Conservation (phyloP, 129 eudicot genomes). For the Solidago caesia region DNA sequence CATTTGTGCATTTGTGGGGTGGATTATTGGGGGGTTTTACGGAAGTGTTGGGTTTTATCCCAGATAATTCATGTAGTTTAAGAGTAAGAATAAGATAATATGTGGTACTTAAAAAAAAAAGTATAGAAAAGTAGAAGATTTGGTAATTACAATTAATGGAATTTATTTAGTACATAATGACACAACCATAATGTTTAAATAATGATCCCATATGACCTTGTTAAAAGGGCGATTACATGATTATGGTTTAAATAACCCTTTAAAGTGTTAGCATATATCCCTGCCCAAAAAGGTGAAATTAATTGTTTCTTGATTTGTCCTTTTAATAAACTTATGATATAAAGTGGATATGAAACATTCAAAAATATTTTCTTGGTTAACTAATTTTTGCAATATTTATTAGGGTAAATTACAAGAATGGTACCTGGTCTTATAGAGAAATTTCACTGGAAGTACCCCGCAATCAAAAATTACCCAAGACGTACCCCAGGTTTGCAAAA, state of each 20-base stretch:
- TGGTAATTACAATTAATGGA: neutral
- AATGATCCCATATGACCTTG: conserved; percentile 8
- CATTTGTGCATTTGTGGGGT: too few relatives aligned
- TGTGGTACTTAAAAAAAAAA: too few relatives aligned
- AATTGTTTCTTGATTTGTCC: neutral
- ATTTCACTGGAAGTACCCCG: too few relatives aligned
- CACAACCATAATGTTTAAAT: conserved; percentile 17
- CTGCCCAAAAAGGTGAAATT: neutral
- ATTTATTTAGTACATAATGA: neutral
- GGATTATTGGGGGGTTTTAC: too few relatives aligned
- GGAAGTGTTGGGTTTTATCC: too few relatives aligned
- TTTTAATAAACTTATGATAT: neutral
- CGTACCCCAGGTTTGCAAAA: too few relatives aligned
- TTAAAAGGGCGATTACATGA: conserved; percentile 1
- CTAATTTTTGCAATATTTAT: too few relatives aligned
- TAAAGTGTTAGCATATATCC: neutral
- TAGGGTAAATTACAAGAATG: neutral
- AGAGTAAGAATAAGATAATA: too few relatives aligned
- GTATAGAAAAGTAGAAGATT: too few relatives aligned
- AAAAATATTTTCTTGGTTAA: neutral
- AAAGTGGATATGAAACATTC: neutral
- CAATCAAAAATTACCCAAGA: too few relatives aligned
- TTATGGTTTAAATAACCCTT: neutral
- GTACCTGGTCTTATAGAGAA: too few relatives aligned
- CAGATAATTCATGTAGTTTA: too few relatives aligned